These are phyloP conservation scores for Synchytrium microbalum DNA, from an alignment of 371 early-diverging fungal genomes.

Conservation along the genomic window DNA sequence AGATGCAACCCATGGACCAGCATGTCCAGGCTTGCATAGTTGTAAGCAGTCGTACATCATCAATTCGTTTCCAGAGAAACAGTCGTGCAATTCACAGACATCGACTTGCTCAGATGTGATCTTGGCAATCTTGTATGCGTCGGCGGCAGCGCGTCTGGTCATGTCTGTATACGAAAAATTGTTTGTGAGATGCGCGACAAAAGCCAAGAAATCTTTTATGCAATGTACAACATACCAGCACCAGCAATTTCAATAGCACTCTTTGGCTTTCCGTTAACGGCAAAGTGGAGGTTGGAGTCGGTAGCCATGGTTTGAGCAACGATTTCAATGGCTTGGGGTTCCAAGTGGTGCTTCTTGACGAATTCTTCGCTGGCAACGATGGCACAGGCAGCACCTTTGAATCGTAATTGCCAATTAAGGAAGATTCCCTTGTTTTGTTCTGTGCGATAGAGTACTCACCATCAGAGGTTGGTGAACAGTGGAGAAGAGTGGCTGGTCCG, in stretches of 20 bases:
- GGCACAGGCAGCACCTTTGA: slow-evolving; percentile 58
- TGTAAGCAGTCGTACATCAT: slow-evolving; percentile 71
- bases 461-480: slow-evolving; percentile 76
- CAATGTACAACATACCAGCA: slow-evolving; percentile 19
- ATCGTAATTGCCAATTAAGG: too few species aligned
- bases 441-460: too few species aligned
- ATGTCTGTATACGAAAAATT: too few species aligned
- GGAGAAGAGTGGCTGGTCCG: slow-evolving; percentile 62
- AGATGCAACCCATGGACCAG: slow-evolving; percentile 13
- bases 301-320: slow-evolving; percentile 65
- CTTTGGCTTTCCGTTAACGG: slow-evolving; percentile 40
- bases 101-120: slow-evolving; percentile 56
- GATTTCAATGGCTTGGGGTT: slow-evolving; percentile 54
- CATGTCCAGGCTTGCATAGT: slow-evolving; percentile 49
- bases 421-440: too few species aligned
- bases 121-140: slow-evolving; percentile 49
- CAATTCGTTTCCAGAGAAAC: slow-evolving; percentile 72
- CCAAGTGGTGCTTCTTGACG: slow-evolving; percentile 52
- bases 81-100: slow-evolving; percentile 70
- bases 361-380: slow-evolving; percentile 64
- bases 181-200: background rate
- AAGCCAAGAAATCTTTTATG: background rate
- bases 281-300: slow-evolving; percentile 54
- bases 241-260: slow-evolving; percentile 54
- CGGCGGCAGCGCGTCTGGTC: slow-evolving; percentile 53